Evolutionary conservation across 345 rosid species (phyloP).

Genomic region (Psidium guajava): DNA sequence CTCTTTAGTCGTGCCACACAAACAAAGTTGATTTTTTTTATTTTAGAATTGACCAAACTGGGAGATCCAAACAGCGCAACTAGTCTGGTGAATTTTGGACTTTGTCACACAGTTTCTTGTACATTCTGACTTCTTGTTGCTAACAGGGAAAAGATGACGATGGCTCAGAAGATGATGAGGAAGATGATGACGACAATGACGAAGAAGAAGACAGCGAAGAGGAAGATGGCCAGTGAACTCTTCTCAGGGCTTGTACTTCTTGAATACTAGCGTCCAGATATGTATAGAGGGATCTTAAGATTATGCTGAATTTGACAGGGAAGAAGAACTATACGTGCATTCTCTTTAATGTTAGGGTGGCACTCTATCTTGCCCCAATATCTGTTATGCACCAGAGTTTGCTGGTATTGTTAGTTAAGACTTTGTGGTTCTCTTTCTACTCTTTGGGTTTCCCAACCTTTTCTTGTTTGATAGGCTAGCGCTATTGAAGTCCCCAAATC

Average conservation of each 20-base stretch:
- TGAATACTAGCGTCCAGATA: background rate
- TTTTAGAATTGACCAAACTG: background rate
- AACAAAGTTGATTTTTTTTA: background rate
- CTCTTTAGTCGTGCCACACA: background rate
- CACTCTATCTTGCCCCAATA: background rate
- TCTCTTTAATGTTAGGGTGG: background rate
- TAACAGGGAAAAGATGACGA: conserved; percentile 8
- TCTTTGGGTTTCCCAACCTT: background rate
- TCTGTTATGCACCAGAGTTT: background rate
- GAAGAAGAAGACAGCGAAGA: conserved; percentile 9
- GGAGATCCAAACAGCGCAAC: background rate
- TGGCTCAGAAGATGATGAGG: conserved; percentile 8
- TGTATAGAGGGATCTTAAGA: conserved; percentile 2
- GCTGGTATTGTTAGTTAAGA: background rate
- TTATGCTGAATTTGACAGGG: background rate
- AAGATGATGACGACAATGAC: conserved; percentile 7
- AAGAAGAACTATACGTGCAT: background rate
- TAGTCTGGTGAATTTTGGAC: background rate
- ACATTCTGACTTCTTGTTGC: background rate
- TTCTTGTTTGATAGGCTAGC: background rate
- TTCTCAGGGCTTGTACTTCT: background rate
- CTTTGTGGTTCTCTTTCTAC: background rate
- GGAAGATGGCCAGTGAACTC: conserved; percentile 4
- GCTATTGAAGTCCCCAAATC: background rate
- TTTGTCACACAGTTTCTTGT: background rate